Base-by-base conservation (phyloP, 192 early-diverging fungal species). In the Paraglomus occultum region DNA sequence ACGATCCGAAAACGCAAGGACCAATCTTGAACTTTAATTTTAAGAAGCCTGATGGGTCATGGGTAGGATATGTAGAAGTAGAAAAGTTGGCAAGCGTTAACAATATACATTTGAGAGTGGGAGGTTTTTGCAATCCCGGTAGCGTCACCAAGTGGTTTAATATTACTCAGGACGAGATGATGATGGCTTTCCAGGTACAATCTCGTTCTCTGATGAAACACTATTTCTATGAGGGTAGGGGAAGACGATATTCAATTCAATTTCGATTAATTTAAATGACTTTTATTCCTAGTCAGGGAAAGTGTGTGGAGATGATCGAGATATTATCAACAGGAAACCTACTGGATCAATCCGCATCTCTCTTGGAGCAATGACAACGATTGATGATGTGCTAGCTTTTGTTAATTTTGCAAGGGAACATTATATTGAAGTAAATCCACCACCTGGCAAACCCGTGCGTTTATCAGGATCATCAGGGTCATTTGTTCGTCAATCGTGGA, bases 101-200 rank as follows among this genome's bases (percentile, higher is more conserved):
- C 17, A 78, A 85, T 17, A 88, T 94, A 39, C 85, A 90, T 55
- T 51, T 94, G 38, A 83, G 93, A 0, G 74, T 84, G 0, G 93
- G 93, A 0, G 82, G 90, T 38, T 89, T 87, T 73, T 94, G 93
- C 81, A 94, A 94, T 64, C 90, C 90, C 15, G 93, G 93, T 39
- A 88, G 91, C 1, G 79, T 87, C 39, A 84, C 91, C 40, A 71
- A 71, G 9, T 88, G 87, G 84, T 77, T 94, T 4, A 49, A 79
- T n/a, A 65, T 95, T 6, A 73, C 81, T 1, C 66, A 84, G 0
- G 73, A 78, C 0, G 79, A 89, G 4, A 71, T 91, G 48, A 80
- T 68, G 43, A 70, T 31, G 31, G 31, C 31, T 31, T 31, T 31
- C 31, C 1, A 31, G 31, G 31, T 31, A 31, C 1, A 31, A 31